phyloP scores from a whole-genome alignment of 1,139 yeast genomes.

The Arxiozyma heterogenica region DNA sequence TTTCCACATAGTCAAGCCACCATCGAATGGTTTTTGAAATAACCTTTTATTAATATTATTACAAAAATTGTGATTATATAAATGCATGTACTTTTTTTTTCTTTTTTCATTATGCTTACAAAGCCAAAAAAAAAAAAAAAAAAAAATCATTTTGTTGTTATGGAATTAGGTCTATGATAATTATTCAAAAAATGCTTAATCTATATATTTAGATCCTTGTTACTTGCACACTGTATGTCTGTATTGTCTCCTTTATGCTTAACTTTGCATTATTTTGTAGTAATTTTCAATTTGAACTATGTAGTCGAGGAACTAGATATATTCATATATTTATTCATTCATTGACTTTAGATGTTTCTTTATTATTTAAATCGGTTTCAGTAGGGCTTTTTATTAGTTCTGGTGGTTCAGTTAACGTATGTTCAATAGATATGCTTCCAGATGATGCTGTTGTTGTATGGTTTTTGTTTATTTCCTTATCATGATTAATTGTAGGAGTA shows the following conservation, averaged over 20 bases:
- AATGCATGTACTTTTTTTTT: neutral
- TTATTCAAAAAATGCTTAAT: neutral
- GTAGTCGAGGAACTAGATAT: too few relatives aligned
- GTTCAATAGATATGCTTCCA: neutral
- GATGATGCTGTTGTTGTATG: neutral
- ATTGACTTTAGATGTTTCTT: neutral
- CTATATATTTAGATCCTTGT: too few relatives aligned
- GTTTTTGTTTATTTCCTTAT: neutral
- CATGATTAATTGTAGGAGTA: neutral
- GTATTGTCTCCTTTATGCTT: neutral
- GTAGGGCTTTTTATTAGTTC: neutral
- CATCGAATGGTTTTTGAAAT: neutral
- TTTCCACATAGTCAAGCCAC: too few relatives aligned
- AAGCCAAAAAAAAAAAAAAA: too few relatives aligned
- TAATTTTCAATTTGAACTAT: too few relatives aligned
- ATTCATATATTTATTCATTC: too few relatives aligned
- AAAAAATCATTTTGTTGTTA: neutral
- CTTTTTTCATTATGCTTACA: too few relatives aligned
- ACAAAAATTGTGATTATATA: neutral
- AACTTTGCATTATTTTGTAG: neutral
- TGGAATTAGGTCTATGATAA: neutral
- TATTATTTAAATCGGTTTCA: neutral
- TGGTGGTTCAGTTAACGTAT: neutral
- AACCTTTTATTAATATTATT: neutral
- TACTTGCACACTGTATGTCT: neutral